Conservation (phyloP, 495 filamentous ascomycete species). For the Apiosordaria backusii region DNA sequence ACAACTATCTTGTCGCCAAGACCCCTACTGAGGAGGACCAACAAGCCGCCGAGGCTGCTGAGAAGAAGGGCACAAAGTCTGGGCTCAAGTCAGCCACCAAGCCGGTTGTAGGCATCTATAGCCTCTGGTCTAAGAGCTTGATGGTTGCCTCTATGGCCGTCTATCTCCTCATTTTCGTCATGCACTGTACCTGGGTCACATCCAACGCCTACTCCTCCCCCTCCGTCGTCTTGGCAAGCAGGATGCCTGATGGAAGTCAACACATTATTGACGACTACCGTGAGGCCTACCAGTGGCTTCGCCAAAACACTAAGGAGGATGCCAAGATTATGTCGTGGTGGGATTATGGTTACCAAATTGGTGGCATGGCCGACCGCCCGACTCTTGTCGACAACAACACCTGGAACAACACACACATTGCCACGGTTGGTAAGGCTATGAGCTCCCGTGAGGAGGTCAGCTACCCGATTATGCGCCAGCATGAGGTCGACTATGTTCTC, state of each 20-base stretch:
- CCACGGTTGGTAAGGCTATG: constrained; percentile 99
- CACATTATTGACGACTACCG: constrained; percentile 99
- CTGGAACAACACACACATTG: constrained; percentile 99
- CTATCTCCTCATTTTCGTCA: constrained; percentile 90
- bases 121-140: constrained; percentile 69
- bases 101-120: constrained; percentile 81
- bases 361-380: constrained; percentile 97
- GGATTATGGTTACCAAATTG: constrained; percentile 99
- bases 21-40: constrained; percentile 48
- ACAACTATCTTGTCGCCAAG: constrained; percentile 70
- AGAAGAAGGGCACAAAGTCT: constrained; percentile 52
- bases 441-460: constrained; percentile 94
- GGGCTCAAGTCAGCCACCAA: constrained; percentile 65
- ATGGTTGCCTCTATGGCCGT: constrained; percentile 65
- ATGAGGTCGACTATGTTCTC: constrained; percentile 97
- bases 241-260: constrained; percentile 89
- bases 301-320: constrained; percentile 89
- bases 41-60: constrained; percentile 47
- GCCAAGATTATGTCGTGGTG: constrained; percentile 99
- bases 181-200: constrained; percentile 99
- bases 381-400: constrained; percentile 99
- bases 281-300: constrained; percentile 99
- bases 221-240: constrained; percentile 91
- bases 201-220: constrained; percentile 98
- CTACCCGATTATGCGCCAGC: constrained; percentile 96